These are phyloP conservation scores for Taphrina communis DNA, from an alignment of 1,139 yeast species.

Conservation along the genomic window DNA sequence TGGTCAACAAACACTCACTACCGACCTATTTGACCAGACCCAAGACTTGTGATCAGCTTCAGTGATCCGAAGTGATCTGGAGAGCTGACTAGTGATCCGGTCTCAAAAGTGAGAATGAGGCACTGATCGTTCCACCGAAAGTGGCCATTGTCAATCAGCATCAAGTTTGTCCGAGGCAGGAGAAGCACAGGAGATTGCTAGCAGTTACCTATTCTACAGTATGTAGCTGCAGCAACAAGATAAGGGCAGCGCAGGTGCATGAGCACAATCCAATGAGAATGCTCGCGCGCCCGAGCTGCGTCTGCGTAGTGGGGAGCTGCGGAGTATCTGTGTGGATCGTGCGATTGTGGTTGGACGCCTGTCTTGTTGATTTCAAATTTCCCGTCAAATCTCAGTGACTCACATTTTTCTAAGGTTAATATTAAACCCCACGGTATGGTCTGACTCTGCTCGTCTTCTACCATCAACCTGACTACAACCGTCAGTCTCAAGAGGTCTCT, in stretches of 20 bases:
- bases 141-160: no score
- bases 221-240: not conserved
- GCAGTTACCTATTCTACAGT: no score
- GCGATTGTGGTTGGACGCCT: constrained; percentile 12
- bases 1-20: no score
- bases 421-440: constrained; percentile 1
- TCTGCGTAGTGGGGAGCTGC: constrained; percentile 5
- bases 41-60: no score
- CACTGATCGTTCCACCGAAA: no score
- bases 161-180: no score
- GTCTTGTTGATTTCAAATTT: constrained; percentile 8
- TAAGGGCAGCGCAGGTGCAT: not conserved
- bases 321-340: not conserved
- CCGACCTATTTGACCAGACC: no score
- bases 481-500: constrained; percentile 8
- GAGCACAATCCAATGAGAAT: not conserved
- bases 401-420: constrained; percentile 6
- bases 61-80: no score
- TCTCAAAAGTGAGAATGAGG: no score
- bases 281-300: not conserved
- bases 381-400: constrained; percentile 7
- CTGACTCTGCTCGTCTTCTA: constrained; percentile 1
- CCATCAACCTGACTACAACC: not conserved
- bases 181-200: no score
- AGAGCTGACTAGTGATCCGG: no score